Evolutionary conservation across 1,139 yeast genomes (phyloP).

Genomic region (Geotrichum restrictum): DNA sequence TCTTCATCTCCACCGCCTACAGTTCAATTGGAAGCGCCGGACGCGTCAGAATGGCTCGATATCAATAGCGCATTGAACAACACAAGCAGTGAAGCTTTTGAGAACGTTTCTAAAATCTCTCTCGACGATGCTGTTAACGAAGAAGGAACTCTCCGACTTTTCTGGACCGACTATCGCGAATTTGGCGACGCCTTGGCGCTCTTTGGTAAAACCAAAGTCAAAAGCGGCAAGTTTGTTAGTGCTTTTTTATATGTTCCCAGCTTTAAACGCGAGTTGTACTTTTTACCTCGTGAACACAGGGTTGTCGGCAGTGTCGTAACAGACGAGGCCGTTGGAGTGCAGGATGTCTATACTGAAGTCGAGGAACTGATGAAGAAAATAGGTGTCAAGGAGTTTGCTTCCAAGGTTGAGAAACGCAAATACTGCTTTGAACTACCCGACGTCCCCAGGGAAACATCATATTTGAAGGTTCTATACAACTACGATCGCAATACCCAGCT

Average conservation of each 20-base stretch:
- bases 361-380: slow-evolving; percentile 55
- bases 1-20: slow-evolving; percentile 4
- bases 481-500: slow-evolving; percentile 43
- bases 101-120: slow-evolving; percentile 14
- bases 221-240: slow-evolving; percentile 50
- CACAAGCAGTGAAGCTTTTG: slow-evolving; percentile 5
- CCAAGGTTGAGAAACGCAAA: slow-evolving; percentile 69
- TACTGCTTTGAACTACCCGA: slow-evolving; percentile 86
- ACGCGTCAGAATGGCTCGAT: slow-evolving; percentile 19
- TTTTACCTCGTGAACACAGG: slow-evolving; percentile 52
- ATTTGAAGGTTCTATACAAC: slow-evolving; percentile 74
- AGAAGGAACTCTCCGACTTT: slow-evolving; percentile 61
- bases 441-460: slow-evolving; percentile 76
- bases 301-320: slow-evolving; percentile 43
- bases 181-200: slow-evolving; percentile 63
- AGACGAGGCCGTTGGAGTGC: slow-evolving; percentile 45
- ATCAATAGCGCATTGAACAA: slow-evolving; percentile 10
- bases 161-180: slow-evolving; percentile 88
- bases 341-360: slow-evolving; percentile 76
- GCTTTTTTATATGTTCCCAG: slow-evolving; percentile 76
- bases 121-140: slow-evolving; percentile 30
- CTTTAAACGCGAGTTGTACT: slow-evolving; percentile 65
- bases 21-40: slow-evolving; percentile 8
- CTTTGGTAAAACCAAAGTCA: slow-evolving; percentile 68
- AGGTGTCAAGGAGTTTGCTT: slow-evolving; percentile 59